These are phyloP conservation scores for Blastocystis sp. DNA, from an alignment of 352 stramenopile species.

Conservation along the genomic window DNA sequence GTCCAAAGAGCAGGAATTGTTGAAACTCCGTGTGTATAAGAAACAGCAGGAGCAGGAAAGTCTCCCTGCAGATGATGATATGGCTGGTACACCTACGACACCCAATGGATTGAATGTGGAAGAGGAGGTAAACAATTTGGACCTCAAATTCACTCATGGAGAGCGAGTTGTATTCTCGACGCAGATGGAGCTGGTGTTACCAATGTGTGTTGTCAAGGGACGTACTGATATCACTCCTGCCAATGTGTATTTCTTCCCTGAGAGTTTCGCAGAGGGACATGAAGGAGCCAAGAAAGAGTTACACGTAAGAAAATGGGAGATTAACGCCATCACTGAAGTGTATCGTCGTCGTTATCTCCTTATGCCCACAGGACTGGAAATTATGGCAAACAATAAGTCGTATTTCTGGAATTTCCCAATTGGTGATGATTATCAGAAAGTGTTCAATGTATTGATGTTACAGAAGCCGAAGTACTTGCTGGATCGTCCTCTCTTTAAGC, in stretches of 20 bases:
- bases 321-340: slow-evolving; percentile 53
- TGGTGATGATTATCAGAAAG: slow-evolving; percentile 34
- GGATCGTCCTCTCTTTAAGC: slow-evolving; percentile 22
- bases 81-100: neutral
- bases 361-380: slow-evolving; percentile 43
- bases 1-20: neutral
- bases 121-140: slow-evolving; percentile 39
- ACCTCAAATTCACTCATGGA: slow-evolving; percentile 56
- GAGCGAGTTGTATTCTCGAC: slow-evolving; percentile 57
- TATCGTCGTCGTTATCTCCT: slow-evolving; percentile 58
- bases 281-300: slow-evolving; percentile 55
- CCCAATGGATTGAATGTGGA: slow-evolving; percentile 31
- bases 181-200: slow-evolving; percentile 47
- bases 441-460: slow-evolving; percentile 47
- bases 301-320: slow-evolving; percentile 32
- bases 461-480: slow-evolving; percentile 29
- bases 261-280: slow-evolving; percentile 46
- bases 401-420: slow-evolving; percentile 58
- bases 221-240: slow-evolving; percentile 42
- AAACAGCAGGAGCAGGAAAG: slow-evolving; percentile 5
- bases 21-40: slow-evolving; percentile 20
- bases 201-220: slow-evolving; percentile 61
- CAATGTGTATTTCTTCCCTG: slow-evolving; percentile 52
- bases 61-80: slow-evolving; percentile 10
- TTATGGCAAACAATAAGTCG: slow-evolving; percentile 32